phyloP scores from a whole-genome alignment of 2,329 filamentous ascomycete genomes.

The Penicillium capsulatum region DNA sequence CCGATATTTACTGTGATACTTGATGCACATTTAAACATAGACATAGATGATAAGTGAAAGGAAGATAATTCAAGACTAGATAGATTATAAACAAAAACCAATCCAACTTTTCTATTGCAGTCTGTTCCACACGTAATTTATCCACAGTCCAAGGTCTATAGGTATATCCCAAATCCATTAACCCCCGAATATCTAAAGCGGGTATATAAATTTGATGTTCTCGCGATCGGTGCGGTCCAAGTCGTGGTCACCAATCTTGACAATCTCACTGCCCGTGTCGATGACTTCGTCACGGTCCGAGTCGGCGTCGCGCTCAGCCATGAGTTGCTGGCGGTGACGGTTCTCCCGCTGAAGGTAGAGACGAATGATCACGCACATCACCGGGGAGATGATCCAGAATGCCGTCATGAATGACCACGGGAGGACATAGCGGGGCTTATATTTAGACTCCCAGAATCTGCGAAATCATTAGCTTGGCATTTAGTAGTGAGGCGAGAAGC shows the following conservation, averaged over 20 bases:
- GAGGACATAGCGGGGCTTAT: constrained; percentile 6
- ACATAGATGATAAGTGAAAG: no score
- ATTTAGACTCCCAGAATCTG: constrained; percentile 11
- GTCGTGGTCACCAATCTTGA: constrained; percentile 6
- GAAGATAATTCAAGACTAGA: no score
- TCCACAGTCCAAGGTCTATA: no score
- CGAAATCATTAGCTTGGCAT: not conserved
- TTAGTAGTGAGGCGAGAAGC: not conserved
- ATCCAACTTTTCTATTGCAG: no score
- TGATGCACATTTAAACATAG: no score
- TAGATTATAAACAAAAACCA: no score
- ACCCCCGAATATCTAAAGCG: no score
- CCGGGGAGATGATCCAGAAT: constrained; percentile 8
- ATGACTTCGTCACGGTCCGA: constrained; percentile 6
- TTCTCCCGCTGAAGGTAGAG: constrained; percentile 9
- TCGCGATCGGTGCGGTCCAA: constrained; percentile 6
- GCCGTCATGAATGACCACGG: constrained; percentile 10
- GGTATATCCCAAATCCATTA: no score
- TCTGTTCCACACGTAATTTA: no score
- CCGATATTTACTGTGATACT: no score
- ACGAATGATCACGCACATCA: constrained; percentile 10
- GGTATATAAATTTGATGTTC: constrained; percentile 8
- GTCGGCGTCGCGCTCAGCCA: not conserved
- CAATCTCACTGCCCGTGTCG: constrained; percentile 1
- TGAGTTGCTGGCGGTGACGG: not conserved